A percentile compares a stretch with the other conserved stretches of the same genome.
Evolutionary conservation across 805 yeast species (phyloP).

Genomic region (Ogataea methanolica): DNA sequence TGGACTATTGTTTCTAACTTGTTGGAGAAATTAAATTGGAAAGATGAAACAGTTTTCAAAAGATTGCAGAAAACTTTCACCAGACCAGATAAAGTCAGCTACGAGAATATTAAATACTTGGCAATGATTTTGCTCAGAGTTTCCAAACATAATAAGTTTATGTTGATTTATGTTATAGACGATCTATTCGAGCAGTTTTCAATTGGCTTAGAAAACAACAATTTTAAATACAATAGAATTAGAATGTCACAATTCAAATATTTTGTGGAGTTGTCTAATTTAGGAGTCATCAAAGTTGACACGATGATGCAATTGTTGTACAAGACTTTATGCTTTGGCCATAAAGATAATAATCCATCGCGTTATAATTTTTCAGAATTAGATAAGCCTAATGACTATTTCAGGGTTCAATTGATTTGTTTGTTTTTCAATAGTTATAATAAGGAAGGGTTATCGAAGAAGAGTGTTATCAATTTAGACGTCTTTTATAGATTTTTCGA

Average conservation of each 20-base stretch:
- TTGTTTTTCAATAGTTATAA: slow-evolving; percentile 34
- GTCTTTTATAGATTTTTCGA: slow-evolving; percentile 59
- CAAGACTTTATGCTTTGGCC: slow-evolving; percentile 60
- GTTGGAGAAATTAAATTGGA: slow-evolving; percentile 44
- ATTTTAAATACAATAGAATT: slow-evolving; percentile 52
- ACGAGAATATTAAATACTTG: slow-evolving; percentile 47
- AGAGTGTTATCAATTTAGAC: slow-evolving; percentile 25
- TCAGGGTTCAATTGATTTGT: slow-evolving; percentile 57
- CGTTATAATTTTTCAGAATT: slow-evolving; percentile 34
- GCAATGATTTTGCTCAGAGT: slow-evolving; percentile 43
- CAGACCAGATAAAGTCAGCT: slow-evolving; percentile 57
- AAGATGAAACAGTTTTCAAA: slow-evolving; percentile 30
- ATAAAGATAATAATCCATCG: slow-evolving; percentile 53
- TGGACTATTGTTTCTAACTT: slow-evolving; percentile 32
- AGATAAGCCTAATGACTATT: slow-evolving; percentile 69
- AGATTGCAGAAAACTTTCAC: slow-evolving; percentile 40
- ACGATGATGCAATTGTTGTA: slow-evolving; percentile 49
- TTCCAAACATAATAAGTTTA: slow-evolving; percentile 31
- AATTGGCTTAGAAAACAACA: slow-evolving; percentile 61
- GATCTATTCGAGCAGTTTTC: slow-evolving; percentile 57
- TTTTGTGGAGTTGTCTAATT: slow-evolving; percentile 52
- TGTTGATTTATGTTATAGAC: slow-evolving; percentile 52
- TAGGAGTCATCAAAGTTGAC: slow-evolving; percentile 39
- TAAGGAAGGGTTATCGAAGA: slow-evolving; percentile 5
- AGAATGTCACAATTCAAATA: slow-evolving; percentile 60